These are phyloP conservation scores for Pseudonectria buxi DNA, from an alignment of 2,329 filamentous ascomycete species.

Conservation along the genomic window DNA sequence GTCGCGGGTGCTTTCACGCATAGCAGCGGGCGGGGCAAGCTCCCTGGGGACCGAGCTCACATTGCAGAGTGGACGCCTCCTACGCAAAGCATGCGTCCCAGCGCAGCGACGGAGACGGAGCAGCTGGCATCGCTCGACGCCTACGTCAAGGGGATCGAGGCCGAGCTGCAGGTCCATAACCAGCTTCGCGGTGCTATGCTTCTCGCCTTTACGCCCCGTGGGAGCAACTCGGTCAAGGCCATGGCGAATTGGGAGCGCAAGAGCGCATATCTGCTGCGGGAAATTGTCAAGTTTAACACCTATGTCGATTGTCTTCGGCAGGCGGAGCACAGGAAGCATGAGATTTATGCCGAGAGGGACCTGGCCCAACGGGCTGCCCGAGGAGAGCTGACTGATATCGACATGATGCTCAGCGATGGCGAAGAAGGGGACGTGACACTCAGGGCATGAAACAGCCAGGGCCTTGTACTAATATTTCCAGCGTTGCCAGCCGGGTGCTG, in stretches of 20 bases:
- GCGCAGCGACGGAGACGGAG: constrained; percentile 68
- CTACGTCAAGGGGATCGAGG: constrained; percentile 81
- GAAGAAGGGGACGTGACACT: constrained; percentile 31
- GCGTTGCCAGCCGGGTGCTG: no score
- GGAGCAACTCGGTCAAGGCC: constrained; percentile 72
- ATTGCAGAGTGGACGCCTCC: constrained; percentile 88
- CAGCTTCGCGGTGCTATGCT: constrained; percentile 81
- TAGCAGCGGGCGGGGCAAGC: constrained; percentile 46
- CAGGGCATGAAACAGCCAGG: constrained; percentile 19
- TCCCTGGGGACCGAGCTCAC: constrained; percentile 77
- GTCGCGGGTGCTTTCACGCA: constrained; percentile 42
- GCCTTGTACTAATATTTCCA: constrained; percentile 9
- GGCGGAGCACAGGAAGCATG: constrained; percentile 62
- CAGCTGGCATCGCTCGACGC: constrained; percentile 67
- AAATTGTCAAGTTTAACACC: constrained; percentile 94
- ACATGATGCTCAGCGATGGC: constrained; percentile 27
- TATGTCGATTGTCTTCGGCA: constrained; percentile 81
- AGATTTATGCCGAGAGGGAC: constrained; percentile 60
- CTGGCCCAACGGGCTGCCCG: constrained; percentile 42
- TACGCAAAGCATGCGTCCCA: constrained; percentile 82
- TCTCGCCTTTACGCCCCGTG: constrained; percentile 79
- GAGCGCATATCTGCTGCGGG: constrained; percentile 79
- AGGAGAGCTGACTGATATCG: constrained; percentile 38
- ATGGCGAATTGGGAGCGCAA: constrained; percentile 98
- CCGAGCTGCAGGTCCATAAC: constrained; percentile 81